These are phyloP conservation scores for Colletotrichum coccodes DNA, from an alignment of 2,329 filamentous ascomycete genomes.

Conservation along the genomic window DNA sequence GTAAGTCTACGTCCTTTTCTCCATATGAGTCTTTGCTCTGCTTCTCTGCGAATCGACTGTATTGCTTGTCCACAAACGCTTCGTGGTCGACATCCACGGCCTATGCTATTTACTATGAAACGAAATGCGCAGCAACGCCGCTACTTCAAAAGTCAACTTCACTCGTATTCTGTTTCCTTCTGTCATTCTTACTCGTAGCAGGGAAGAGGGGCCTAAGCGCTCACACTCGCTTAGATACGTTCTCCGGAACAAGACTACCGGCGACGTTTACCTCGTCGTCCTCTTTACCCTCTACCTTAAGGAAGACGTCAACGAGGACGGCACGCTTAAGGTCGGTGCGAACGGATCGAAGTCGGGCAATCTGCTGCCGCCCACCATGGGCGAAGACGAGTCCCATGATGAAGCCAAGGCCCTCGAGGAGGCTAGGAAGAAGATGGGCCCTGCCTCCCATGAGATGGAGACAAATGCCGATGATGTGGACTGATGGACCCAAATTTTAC, in stretches of 20 bases:
- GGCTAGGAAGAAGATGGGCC: conserved; percentile 49
- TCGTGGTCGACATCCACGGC: not conserved
- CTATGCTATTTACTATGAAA: conserved; percentile 3
- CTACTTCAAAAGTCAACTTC: not conserved
- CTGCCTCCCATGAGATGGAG: conserved; percentile 36
- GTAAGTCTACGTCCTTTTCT: conserved; percentile 58
- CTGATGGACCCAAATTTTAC: conserved; percentile 34
- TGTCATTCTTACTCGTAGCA: conserved; percentile 37
- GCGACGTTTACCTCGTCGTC: conserved; percentile 82
- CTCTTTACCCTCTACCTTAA: conserved; percentile 81
- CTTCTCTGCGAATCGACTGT: conserved; percentile 1
- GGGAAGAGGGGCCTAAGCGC: conserved; percentile 60
- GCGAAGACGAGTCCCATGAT: conserved; percentile 40
- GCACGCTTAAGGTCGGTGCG: conserved; percentile 58
- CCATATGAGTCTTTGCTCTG: conserved; percentile 12
- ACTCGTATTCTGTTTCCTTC: not conserved
- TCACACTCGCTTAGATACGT: conserved; percentile 92
- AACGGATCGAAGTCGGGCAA: conserved; percentile 42
- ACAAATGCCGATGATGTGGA: conserved; percentile 57
- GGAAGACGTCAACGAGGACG: conserved; percentile 71
- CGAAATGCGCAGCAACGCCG: not conserved
- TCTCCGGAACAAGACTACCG: conserved; percentile 81
- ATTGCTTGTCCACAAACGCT: not conserved
- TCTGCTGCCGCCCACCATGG: conserved; percentile 20
- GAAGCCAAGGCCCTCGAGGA: conserved; percentile 49